These are phyloP conservation scores for Lactarius deliciosus DNA, from an alignment of 768 basidiomycete genomes.

Conservation along the genomic window DNA sequence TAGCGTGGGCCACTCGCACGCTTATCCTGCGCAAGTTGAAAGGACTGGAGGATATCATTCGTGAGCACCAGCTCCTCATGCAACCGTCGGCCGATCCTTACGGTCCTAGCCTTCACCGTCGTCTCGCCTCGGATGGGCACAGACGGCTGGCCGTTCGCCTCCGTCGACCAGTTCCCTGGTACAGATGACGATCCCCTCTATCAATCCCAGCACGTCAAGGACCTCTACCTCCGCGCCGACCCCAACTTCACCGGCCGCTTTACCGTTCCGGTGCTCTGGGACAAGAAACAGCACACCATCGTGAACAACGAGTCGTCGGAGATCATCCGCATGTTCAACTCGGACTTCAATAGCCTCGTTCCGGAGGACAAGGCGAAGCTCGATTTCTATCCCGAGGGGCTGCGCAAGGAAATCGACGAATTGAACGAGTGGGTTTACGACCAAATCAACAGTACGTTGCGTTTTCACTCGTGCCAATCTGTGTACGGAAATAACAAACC, in stretches of 20 bases:
- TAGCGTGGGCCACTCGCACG: constrained; percentile 92
- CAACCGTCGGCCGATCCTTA: neutral
- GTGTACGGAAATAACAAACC: neutral
- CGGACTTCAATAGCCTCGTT: constrained; percentile 72
- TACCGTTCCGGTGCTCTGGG: constrained; percentile 92
- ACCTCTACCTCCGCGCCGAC: constrained; percentile 79
- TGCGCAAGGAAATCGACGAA: constrained; percentile 75
- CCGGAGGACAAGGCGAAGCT: constrained; percentile 61
- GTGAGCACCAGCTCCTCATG: constrained; percentile 44
- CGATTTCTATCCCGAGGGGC: constrained; percentile 76
- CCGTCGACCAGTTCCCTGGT: constrained; percentile 62
- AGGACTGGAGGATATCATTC: constrained; percentile 80
- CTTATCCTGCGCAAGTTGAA: constrained; percentile 90
- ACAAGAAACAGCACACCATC: constrained; percentile 80
- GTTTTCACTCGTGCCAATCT: neutral
- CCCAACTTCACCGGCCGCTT: constrained; percentile 74
- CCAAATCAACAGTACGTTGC: constrained; percentile 71
- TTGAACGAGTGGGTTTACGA: constrained; percentile 87
- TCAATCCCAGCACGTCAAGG: constrained; percentile 68
- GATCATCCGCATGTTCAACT: constrained; percentile 93
- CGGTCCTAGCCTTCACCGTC: constrained; percentile 60
- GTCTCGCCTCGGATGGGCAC: constrained; percentile 87
- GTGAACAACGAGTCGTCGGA: constrained; percentile 97
- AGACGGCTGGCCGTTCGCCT: constrained; percentile 86
- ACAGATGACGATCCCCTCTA: constrained; percentile 77